Base-by-base conservation (phyloP, 129 eudicot genomes). In the Dittrichia graveolens region DNA sequence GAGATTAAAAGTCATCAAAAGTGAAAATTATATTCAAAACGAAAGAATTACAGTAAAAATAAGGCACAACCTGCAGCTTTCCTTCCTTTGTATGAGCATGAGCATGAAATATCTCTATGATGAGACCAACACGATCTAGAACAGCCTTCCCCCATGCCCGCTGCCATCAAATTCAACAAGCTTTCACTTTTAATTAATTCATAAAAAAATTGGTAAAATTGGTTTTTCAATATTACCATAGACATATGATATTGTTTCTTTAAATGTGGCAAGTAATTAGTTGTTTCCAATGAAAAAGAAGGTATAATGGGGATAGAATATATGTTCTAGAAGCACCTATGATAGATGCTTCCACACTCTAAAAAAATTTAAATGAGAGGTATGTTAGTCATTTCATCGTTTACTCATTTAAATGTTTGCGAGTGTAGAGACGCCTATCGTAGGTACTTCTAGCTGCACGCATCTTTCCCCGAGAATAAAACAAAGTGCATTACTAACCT, bases 11-110 rank as follows among this genome's bases (percentile, higher is more conserved):
- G 34, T 76, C 48, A 14, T 55, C 69, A 34, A 13, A 47, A 31
- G 5, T 52, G 19, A 53, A 62, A 50, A 61, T 35, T 31, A 61
- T 61, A 78, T 42, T 77, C 4, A 43, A 57, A 19, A 65, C 42
- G 12, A 43, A 53, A 43, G 38, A 43, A 15, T 45, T 35, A 59
- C 46, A 24, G 63, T 54, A 73, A 15, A 11, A 40, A 60, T 50
- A 67, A 60, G 58, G 45, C 41, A 45, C 74, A 18, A 88, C 98
- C 91, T 94, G 99, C 18, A 94, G 83, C 81, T 86, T 94, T 79
- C 86, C 99, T 88, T 94, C 99, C 83, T 88, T 94, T 42, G 99
- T 94, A 72, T 90, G 91, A 63, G 99, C 99, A 87, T 94, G 97
- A 71, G 99, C 99, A 81, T 94, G 82, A 58, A 94, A 94, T 67